Base-by-base conservation (phyloP, 305 asterid species). In the Solanum hybrid region DNA sequence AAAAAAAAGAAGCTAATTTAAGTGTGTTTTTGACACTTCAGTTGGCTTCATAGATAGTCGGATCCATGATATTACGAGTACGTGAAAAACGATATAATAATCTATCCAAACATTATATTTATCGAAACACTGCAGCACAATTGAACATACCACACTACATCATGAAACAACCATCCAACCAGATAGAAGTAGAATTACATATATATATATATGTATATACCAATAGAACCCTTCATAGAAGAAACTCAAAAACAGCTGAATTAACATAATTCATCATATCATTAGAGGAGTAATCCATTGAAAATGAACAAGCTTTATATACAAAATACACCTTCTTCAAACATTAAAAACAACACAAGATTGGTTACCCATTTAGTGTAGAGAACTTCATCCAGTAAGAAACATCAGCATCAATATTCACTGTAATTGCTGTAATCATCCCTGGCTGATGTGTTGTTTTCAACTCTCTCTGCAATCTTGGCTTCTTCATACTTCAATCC, bases 401-500 rank as follows among this genome's bases (percentile, higher is more conserved):
- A 75, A 85, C 78, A 36, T 24, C 60, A 71, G 69, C 87, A 90
- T 93, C 91, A 96, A 91, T 94, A 94, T 34, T 95, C 93, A 56
- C 92, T 93, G 90, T 91, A 94, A 34, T 94, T 94, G 35, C 92
- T 92, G 82, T 92, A 94, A 69, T 93, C 95, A 90, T 94, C 96
- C 93, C 95, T 95, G 29, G 87, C 2, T 2, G 93, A 87, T 90
- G 87, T 51, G 46, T 94, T 96, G 87, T 86, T 91, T 89, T 94
- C 98, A 73, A 91, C 94, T 87, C 93, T 93, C 85, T 92, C 98
- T 1, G 93, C 89, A 85, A 91, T 89, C 94, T 91, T 93, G 29
- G 93, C 95, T 88, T 96, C 98, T 93, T 93, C 97, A 12, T 93
- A 91, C 92, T 92, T 95, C 37, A 93, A 40, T 7, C 97, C 96